These are phyloP conservation scores for Fibroporia radiculosa DNA, from an alignment of 768 basidiomycete species.

Conservation along the genomic window DNA sequence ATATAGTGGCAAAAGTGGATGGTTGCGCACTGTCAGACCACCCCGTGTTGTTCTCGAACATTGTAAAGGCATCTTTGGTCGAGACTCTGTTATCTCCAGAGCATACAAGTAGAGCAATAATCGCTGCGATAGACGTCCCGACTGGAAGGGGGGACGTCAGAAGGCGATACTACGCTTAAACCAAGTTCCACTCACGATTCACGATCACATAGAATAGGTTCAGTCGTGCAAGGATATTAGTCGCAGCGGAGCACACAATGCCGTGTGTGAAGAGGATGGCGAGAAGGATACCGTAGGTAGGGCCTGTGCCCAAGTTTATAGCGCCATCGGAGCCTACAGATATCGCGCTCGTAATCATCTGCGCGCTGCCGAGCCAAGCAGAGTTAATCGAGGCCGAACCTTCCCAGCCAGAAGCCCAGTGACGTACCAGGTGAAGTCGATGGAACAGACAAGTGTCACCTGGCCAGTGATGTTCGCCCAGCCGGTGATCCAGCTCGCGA, in stretches of 20 bases:
- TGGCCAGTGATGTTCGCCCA: slow-evolving; percentile 75
- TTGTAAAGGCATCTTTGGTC: slow-evolving; percentile 57
- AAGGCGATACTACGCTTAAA: no score
- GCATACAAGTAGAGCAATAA: slow-evolving; percentile 49
- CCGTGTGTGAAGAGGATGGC: slow-evolving; percentile 63
- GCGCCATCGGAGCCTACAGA: slow-evolving; percentile 50
- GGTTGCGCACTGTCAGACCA: slow-evolving; percentile 48
- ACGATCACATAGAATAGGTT: slow-evolving; percentile 63
- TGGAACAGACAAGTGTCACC: slow-evolving; percentile 62
- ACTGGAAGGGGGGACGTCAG: slow-evolving; percentile 40
- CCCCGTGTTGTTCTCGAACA: slow-evolving; percentile 65
- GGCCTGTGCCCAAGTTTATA: slow-evolving; percentile 43
- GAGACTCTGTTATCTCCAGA: slow-evolving; percentile 51
- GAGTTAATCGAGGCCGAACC: no score
- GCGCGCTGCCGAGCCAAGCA: slow-evolving; percentile 34
- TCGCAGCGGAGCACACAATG: slow-evolving; percentile 64
- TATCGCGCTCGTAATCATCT: slow-evolving; percentile 72
- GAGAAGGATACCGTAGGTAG: slow-evolving; percentile 61
- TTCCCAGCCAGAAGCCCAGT: not conserved
- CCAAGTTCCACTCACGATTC: slow-evolving; percentile 42
- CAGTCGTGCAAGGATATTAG: slow-evolving; percentile 53
- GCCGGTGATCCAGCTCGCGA: slow-evolving; percentile 62
- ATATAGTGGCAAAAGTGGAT: not conserved
- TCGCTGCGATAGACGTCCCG: slow-evolving; percentile 57
- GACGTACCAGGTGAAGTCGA: slow-evolving; percentile 62